phyloP scores from a whole-genome alignment of 176 grass and related monocot species.

The Triticum urartu region DNA sequence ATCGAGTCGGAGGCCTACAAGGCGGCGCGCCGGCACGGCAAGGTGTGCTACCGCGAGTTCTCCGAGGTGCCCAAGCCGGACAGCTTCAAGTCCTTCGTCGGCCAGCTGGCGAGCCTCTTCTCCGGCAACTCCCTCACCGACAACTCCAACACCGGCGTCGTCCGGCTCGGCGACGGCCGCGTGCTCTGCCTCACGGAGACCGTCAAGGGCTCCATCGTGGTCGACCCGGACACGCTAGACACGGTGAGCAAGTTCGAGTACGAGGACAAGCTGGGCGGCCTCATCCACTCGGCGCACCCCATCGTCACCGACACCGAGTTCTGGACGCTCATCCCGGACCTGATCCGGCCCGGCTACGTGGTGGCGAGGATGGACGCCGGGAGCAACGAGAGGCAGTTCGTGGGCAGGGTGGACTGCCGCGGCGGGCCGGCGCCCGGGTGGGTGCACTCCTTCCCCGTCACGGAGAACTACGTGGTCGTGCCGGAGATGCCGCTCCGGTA shows the following conservation, averaged over 20 bases:
- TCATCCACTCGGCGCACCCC: constrained; percentile 92
- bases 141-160: constrained; percentile 97
- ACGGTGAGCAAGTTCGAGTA: constrained; percentile 87
- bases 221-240: constrained; percentile 91
- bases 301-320: constrained; percentile 85
- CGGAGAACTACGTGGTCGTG: constrained; percentile 85
- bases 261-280: constrained; percentile 65
- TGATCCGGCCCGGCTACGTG: constrained; percentile 68
- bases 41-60: constrained; percentile 94
- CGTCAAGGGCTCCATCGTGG: constrained; percentile 79
- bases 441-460: constrained; percentile 96
- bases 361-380: constrained; percentile 80
- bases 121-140: constrained; percentile 92
- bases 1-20: constrained; percentile 95
- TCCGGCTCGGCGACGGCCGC: constrained; percentile 88
- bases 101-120: constrained; percentile 72
- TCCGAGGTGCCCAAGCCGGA: constrained; percentile 78
- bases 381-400: constrained; percentile 70
- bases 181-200: constrained; percentile 96
- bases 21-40: constrained; percentile 64
- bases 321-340: constrained; percentile 81
- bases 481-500: constrained; percentile 98
- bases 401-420: constrained; percentile 85
- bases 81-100: constrained; percentile 46
- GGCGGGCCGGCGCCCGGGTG: constrained; percentile 85